Evolutionary conservation across 345 rosid genomes (phyloP).

Genomic region (Populus euphratica): DNA sequence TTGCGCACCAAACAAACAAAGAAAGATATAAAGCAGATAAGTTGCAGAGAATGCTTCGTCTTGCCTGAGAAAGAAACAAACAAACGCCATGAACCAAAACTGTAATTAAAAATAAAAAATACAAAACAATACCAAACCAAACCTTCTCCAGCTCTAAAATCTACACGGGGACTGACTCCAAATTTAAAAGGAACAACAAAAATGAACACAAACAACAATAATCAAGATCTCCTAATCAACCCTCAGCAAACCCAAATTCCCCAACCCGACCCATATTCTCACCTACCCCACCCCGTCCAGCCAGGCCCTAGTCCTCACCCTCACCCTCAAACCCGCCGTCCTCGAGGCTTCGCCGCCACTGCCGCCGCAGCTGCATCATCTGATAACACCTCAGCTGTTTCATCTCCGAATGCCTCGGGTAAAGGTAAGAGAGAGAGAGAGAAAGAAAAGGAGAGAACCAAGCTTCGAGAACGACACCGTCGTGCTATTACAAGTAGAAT

Average conservation of each 20-base stretch:
- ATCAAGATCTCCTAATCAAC: constrained; percentile 6
- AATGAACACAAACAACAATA: constrained; percentile 13
- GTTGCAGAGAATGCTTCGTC: no score
- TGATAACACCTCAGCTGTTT: constrained; percentile 11
- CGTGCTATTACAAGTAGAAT: constrained; percentile 95
- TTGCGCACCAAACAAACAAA: no score
- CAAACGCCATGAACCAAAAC: no score
- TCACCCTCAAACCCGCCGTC: constrained; percentile 54
- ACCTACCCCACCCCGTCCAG: constrained; percentile 13
- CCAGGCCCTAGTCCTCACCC: constrained; percentile 11
- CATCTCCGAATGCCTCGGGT: constrained; percentile 18
- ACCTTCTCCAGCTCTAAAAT: no score
- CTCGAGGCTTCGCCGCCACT: constrained; percentile 77
- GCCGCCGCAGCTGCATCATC: constrained; percentile 38
- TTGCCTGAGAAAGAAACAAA: no score
- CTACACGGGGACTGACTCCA: no score
- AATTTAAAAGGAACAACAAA: neutral
- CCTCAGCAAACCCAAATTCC: constrained; percentile 9
- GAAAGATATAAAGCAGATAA: no score
- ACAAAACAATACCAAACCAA: no score
- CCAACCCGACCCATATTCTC: neutral
- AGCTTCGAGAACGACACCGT: constrained; percentile 93
- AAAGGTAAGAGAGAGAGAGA: constrained; percentile 85
- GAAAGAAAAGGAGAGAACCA: constrained; percentile 92
- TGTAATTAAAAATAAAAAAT: no score